Conservation (phyloP, 805 yeast genomes). For the Kregervanrija fluxuum region DNA sequence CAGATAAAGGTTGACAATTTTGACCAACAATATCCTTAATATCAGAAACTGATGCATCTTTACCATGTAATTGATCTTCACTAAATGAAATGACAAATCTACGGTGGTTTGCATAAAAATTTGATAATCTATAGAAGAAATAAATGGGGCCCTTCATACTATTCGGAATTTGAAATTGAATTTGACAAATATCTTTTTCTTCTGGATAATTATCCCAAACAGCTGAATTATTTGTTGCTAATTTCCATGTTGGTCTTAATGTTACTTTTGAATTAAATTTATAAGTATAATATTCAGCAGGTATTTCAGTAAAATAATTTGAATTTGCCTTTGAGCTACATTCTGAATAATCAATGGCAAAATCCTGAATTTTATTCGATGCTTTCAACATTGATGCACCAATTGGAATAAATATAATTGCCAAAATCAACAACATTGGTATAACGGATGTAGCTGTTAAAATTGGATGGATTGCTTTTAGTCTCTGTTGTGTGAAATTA, state of each 20-base stretch:
- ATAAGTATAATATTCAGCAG: constrained; percentile 46
- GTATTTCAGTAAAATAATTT: constrained; percentile 45
- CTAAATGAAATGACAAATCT: constrained; percentile 86
- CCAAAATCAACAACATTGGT: constrained; percentile 68
- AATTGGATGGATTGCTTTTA: constrained; percentile 63
- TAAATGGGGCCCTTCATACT: constrained; percentile 68
- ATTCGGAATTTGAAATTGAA: constrained; percentile 70
- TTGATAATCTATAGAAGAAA: constrained; percentile 75
- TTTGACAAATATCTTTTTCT: constrained; percentile 48
- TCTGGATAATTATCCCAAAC: constrained; percentile 35
- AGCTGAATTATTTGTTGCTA: constrained; percentile 34
- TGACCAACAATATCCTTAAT: constrained; percentile 49
- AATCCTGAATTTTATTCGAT: constrained; percentile 65
- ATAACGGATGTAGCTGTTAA: constrained; percentile 87
- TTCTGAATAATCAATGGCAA: constrained; percentile 67
- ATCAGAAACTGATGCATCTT: constrained; percentile 44
- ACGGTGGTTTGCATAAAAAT: constrained; percentile 90
- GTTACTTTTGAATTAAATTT: constrained; percentile 44
- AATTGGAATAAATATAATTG: constrained; percentile 81
- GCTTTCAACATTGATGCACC: constrained; percentile 83
- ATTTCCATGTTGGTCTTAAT: constrained; percentile 60
- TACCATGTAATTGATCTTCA: constrained; percentile 73
- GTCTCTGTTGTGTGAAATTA: constrained; percentile 49
- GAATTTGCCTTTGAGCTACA: constrained; percentile 49
- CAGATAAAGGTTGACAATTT: constrained; percentile 59